Evolutionary conservation across 768 basidiomycete species (phyloP).

Genomic region (Trametes sanguinea): DNA sequence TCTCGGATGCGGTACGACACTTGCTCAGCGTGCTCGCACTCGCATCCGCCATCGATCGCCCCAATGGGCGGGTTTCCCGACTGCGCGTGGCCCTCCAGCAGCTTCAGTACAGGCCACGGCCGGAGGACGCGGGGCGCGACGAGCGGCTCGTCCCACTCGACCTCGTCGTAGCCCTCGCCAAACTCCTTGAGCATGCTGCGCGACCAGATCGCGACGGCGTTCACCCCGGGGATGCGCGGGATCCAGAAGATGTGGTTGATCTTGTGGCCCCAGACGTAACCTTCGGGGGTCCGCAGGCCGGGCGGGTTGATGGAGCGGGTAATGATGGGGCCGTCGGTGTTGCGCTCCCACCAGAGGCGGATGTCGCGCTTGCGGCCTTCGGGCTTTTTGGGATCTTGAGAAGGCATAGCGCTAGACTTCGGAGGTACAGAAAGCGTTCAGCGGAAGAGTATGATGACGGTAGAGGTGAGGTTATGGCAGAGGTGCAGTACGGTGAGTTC

Average conservation of each 20-base stretch:
- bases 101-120: slow-evolving; percentile 27
- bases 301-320: slow-evolving; percentile 5
- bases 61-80: background rate
- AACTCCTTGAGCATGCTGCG: slow-evolving; percentile 36
- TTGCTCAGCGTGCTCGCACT: slow-evolving; percentile 10
- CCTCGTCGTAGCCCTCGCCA: slow-evolving; percentile 31
- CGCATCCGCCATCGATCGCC: slow-evolving; percentile 12
- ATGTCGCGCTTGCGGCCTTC: slow-evolving; percentile 15
- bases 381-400: background rate
- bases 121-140: slow-evolving; percentile 20
- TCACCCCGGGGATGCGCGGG: slow-evolving; percentile 17
- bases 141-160: slow-evolving; percentile 19
- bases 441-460: too few species aligned
- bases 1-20: slow-evolving; percentile 3
- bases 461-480: too few species aligned
- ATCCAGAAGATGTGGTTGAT: slow-evolving; percentile 16
- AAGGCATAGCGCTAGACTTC: background rate
- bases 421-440: too few species aligned
- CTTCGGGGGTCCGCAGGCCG: slow-evolving; percentile 21
- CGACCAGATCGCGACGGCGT: slow-evolving; percentile 36
- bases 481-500: too few species aligned
- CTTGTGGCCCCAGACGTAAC: slow-evolving; percentile 21
- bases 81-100: background rate
- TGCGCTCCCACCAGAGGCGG: slow-evolving; percentile 21
- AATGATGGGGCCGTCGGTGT: slow-evolving; percentile 21